phyloP scores from a whole-genome alignment of 1,284 basidiomycete species.

The Meripilus lineatus region DNA sequence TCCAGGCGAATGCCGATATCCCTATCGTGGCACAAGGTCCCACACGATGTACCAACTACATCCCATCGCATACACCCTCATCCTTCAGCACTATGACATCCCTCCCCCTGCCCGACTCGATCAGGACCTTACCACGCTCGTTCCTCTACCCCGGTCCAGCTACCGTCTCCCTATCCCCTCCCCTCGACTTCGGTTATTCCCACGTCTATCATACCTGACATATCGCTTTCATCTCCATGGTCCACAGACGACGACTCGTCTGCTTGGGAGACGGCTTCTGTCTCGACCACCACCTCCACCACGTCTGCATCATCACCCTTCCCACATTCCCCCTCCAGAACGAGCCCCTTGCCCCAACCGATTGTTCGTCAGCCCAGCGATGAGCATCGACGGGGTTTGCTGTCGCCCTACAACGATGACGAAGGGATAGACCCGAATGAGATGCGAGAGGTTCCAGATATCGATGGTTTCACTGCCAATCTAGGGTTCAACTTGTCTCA shows the following conservation, averaged over 20 bases:
- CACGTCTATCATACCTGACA: too few relatives aligned
- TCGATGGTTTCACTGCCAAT: constrained; percentile 17
- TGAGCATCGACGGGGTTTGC: constrained; percentile 24
- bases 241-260: constrained; percentile 76
- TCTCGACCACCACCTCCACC: constrained; percentile 52
- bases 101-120: constrained; percentile 19
- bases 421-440: constrained; percentile 11
- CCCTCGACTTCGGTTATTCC: too few relatives aligned
- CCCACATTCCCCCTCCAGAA: constrained; percentile 29
- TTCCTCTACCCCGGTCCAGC: constrained; percentile 15
- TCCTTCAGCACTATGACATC: too few relatives aligned
- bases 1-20: not conserved
- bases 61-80: too few relatives aligned
- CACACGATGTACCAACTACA: too few relatives aligned
- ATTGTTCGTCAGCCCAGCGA: constrained; percentile 29
- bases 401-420: constrained; percentile 22
- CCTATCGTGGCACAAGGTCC: too few relatives aligned
- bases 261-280: constrained; percentile 66
- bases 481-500: constrained; percentile 37
- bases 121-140: too few relatives aligned
- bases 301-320: constrained; percentile 42
- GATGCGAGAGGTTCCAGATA: not conserved
- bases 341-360: constrained; percentile 24
- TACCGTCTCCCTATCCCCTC: constrained; percentile 18
- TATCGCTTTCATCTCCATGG: constrained; percentile 48